Base-by-base conservation (phyloP, 1,139 yeast species). In the Hyphopichia wangnamkhiaoensis region DNA sequence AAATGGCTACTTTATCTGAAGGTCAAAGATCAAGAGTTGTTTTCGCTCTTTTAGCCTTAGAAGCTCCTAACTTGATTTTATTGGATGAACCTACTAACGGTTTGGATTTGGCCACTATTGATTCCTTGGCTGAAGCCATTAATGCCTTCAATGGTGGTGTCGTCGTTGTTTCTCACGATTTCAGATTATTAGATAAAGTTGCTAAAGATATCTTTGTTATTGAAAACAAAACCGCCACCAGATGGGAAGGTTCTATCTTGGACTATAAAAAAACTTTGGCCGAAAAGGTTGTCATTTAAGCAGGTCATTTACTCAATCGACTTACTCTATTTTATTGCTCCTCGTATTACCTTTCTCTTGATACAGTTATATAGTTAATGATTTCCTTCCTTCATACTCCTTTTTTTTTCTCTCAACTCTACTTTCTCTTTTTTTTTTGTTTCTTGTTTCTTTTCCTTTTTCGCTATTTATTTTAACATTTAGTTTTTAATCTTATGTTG, bases 21-120 rank as follows among this genome's bases (percentile, higher is more conserved):
- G 99, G 99, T 66, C 98, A 93, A 79, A 86, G 98, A 76, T 90
- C 98, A 48, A 85, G 98, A 73, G 98, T 93, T 51, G 98, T 93
- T 45, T 94, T 93, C 61, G 98, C 98, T 16, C 76, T 93, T 54
- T 79, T 93, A 58, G 98, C 98, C 35, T 79, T 93, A 54, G 98
- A 93, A 71, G 76, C 86, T 50, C 98, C 99, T 59, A 93, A 93
- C 71, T 88, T 93, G 70, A 77, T 93, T 58, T 75, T 93, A 62
- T 78, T 93, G 72, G 98, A 93, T 76, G 98, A 94, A 83, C 98
- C 98, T 80, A 93, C 98, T 54, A 93, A 93, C 79, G 98, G 98
- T 79, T 79, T 94, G 69, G 98, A 94, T 76, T 91, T 94, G 57
- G 88, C 97, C 58, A 91, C 98, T 35, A 93, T 93, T 61, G 98